phyloP scores from a whole-genome alignment of 2,329 filamentous ascomycete species.

The Elsinoe perseae region DNA sequence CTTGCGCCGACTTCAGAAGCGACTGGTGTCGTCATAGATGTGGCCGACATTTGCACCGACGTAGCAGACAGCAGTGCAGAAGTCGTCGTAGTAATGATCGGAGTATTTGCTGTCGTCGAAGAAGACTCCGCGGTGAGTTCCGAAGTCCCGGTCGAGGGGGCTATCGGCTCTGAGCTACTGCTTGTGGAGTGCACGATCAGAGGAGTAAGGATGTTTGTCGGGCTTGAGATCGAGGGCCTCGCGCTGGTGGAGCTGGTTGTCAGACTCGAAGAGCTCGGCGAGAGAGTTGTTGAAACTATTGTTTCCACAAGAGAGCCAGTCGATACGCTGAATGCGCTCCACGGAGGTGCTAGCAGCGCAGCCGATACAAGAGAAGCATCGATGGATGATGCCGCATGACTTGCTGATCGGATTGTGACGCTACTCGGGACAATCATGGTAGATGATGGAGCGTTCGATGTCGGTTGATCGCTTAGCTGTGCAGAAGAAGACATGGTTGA shows the following conservation, averaged over 20 bases:
- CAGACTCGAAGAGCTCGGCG: neutral
- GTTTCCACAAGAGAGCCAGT: neutral
- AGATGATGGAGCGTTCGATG: neutral
- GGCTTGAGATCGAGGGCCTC: neutral
- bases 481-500: neutral
- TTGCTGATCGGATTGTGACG: neutral
- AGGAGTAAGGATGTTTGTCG: neutral
- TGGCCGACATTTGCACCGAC: too few relatives aligned
- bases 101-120: too few relatives aligned
- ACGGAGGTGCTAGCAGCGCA: neutral
- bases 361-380: neutral
- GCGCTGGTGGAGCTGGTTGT: neutral
- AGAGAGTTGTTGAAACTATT: neutral
- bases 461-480: neutral
- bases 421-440: neutral
- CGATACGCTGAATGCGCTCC: neutral
- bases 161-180: neutral
- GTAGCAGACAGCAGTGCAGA: too few relatives aligned
- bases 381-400: neutral
- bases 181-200: neutral
- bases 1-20: too few relatives aligned
- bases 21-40: too few relatives aligned
- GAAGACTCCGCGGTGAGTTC: too few relatives aligned
- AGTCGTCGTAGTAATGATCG: too few relatives aligned
- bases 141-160: too few relatives aligned